Percentiles rank a stretch among this genome's conserved stretches.
Evolutionary conservation across 2,329 filamentous ascomycete species (phyloP).

Genomic region (Cytospora piceae): DNA sequence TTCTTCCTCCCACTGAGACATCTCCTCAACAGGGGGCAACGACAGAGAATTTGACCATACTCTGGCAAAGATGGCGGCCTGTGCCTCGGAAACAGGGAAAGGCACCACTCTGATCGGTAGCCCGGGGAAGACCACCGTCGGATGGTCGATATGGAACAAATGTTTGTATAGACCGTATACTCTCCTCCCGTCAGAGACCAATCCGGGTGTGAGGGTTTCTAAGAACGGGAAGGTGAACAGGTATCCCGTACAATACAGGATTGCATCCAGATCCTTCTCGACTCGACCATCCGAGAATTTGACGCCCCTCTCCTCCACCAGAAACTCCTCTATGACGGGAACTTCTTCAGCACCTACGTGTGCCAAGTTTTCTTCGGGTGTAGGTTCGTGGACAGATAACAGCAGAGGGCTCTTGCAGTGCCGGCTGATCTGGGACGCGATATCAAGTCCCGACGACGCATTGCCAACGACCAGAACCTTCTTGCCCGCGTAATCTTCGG

Average conservation of each 20-base stretch:
- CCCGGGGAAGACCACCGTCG: conserved; percentile 76
- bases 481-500: conserved; percentile 64
- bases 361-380: conserved; percentile 48
- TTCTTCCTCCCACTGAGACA: conserved; percentile 69
- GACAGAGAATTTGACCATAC: conserved; percentile 73
- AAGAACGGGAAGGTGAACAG: conserved; percentile 83
- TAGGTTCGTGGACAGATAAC: conserved; percentile 62
- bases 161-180: conserved; percentile 79
- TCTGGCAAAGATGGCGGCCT: conserved; percentile 75
- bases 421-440: conserved; percentile 73
- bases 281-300: conserved; percentile 66
- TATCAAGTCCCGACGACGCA: conserved; percentile 81
- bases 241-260: conserved; percentile 90
- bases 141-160: conserved; percentile 73
- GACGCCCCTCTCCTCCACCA: conserved; percentile 59
- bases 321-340: conserved; percentile 61
- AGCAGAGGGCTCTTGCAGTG: conserved; percentile 65
- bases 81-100: conserved; percentile 78
- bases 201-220: conserved; percentile 46
- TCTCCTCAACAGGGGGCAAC: conserved; percentile 65
- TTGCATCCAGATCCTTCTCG: conserved; percentile 70
- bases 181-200: conserved; percentile 70
- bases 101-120: conserved; percentile 86
- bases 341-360: conserved; percentile 56
- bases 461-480: conserved; percentile 86